Evolutionary conservation across 805 yeast genomes (phyloP).

Genomic region (Lipomyces sp.): DNA sequence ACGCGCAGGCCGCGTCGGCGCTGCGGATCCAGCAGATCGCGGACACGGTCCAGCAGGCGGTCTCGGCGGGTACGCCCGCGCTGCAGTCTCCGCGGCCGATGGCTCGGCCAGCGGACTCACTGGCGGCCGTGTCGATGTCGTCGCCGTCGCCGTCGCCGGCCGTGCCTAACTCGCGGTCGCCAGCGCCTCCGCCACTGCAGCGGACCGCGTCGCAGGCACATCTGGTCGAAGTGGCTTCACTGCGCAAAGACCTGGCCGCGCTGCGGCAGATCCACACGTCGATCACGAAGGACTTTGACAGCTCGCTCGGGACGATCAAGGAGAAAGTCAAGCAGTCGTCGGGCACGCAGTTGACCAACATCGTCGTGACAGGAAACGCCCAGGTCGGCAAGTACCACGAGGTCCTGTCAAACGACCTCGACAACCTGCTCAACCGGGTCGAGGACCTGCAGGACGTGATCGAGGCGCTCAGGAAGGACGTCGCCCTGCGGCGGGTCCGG

Average conservation of each 20-base stretch:
- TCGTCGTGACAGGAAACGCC: constrained; percentile 32
- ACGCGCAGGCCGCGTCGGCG: constrained; percentile 18
- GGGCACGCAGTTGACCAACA: constrained; percentile 16
- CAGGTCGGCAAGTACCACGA: constrained; percentile 76
- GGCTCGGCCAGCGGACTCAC: not conserved
- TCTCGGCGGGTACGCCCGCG: not conserved
- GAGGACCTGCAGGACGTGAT: constrained; percentile 91
- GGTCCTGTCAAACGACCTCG: constrained; percentile 73
- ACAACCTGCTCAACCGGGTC: constrained; percentile 65
- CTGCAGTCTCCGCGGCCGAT: not conserved
- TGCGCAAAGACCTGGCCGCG: constrained; percentile 58
- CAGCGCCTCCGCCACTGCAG: constrained; percentile 1
- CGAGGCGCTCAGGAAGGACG: constrained; percentile 85
- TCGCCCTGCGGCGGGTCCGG: constrained; percentile 83
- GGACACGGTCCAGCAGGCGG: constrained; percentile 3
- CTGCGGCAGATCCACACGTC: constrained; percentile 54
- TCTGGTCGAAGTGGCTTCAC: constrained; percentile 41
- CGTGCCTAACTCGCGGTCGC: not conserved
- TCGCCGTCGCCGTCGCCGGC: constrained; percentile 9
- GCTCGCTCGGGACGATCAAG: constrained; percentile 45
- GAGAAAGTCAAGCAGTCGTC: constrained; percentile 41
- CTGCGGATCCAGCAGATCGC: constrained; percentile 10
- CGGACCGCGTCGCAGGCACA: constrained; percentile 4
- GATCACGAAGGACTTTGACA: constrained; percentile 45
- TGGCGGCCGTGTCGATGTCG: constrained; percentile 2